Base-by-base conservation (phyloP, 192 early-diverging fungal genomes). In the Coemansia sp. region DNA sequence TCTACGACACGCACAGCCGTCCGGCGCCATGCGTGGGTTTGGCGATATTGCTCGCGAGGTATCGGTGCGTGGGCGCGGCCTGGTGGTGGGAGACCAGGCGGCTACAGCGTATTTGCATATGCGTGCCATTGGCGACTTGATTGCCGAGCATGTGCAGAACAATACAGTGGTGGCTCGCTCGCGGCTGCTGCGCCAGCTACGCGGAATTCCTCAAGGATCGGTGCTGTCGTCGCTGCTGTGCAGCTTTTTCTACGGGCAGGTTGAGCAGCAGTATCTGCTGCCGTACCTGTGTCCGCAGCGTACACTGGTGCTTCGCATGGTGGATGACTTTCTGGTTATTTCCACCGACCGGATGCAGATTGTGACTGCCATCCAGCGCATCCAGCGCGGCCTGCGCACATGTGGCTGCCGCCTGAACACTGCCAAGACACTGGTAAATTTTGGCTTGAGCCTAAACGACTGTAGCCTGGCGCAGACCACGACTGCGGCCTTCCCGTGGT, bases 151-250 rank as follows among this genome's bases (percentile, higher is more conserved):
- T 56, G 62, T 93, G 21, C 64, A 59, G 5, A 69, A 83, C 36
- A 90, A 91, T 56, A 62, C 87, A 20, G 81, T 93, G 17, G 68
- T 81, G 70, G 74, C 87, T 46, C 83, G 83, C 2, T 69, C 68
- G 17, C 48, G 73, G 31, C 80, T 84, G 55, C 90, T 87, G 66
- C 74, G 71, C 31, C 93, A 94, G 58, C 62, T 71, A 0, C 62
- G 76, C 1, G 94, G 94, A 5, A 93, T 97, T 28, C 94, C 94
- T 2, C 94, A 97, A 64, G 94, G 94, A 0, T 95, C 93, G 3
- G 70, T 87, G 17, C 62, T 97, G 16, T 97, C 94, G 0, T 80
- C 87, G 31, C 44, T 93, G 5, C 81, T 97, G 46, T 97, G 94
- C 88, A 91, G 86, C 61, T 80, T 93, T 43, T 90, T 88, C 54